Base-by-base conservation (phyloP, 805 yeast genomes). In the Sungouiozyma ichnusensis region DNA sequence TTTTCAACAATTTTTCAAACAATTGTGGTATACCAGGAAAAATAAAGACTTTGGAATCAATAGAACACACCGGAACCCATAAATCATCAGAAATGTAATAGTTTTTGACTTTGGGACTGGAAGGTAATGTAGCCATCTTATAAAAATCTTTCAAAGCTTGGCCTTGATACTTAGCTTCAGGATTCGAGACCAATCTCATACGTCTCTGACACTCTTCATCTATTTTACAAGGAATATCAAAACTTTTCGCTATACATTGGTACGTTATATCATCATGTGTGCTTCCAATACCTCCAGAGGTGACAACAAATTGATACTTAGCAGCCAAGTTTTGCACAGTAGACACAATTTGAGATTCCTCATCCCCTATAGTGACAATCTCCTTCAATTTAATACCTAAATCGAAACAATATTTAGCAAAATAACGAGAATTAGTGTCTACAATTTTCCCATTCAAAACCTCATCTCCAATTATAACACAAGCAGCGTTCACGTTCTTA, bases 181-280 rank as follows among this genome's bases (percentile, higher is more conserved):
- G 63, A 3, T 66, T 59, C 1, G 69, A 68, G n/a, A 76, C 57
- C 16, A 53, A 47, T 14, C 66, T 64, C 92, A 84, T 85, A 45
- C 77, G 65, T 2, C 63, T 68, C 16, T 74, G 81, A 2, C 85
- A 77, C 24, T 70, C 77, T 18, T 62, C 52, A 57, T 86, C 80
- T 15, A 79, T 55, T 36, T 57, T 60, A 44, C 77, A 59, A 0
- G 72, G 71, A 6, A 82, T 54, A 1, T 60, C 60, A 48, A 69
- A 85, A 6, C 83, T 81, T 48, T 71, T 72, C 1, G 90, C 85
- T n/a, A 86, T 58, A 1, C 84, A 69, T 40, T 75, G 77, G 58
- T 86, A 86, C 0, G 95, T 85, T 46, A 86, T 81, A 57, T 86
- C 96, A 56, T 86, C 95, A 52, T 85, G 94, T 0, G 95, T 86